A percentile compares a stretch with the other conserved stretches of the same genome.
Evolutionary conservation across 441 rosid species (phyloP).

Genomic region (Adansonia gregorii): DNA sequence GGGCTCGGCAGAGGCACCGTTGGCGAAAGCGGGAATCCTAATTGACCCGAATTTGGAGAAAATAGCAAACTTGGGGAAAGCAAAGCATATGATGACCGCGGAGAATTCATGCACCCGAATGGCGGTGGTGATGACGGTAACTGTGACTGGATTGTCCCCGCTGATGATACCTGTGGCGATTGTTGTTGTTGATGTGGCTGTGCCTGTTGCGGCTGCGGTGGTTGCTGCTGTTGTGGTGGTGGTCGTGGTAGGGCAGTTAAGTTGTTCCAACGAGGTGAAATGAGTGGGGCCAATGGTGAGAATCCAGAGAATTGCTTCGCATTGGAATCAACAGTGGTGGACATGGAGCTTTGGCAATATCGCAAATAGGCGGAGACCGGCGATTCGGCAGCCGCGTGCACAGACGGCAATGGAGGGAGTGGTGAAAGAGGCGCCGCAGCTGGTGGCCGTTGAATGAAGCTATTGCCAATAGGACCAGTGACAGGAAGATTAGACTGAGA

Average conservation of each 20-base stretch:
- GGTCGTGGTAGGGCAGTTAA: background rate
- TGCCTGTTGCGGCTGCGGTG: slow-evolving; percentile 33
- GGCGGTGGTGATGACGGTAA: slow-evolving; percentile 52
- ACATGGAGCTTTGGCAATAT: slow-evolving; percentile 54
- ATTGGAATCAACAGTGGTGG: slow-evolving; percentile 43
- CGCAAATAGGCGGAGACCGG: slow-evolving; percentile 93
- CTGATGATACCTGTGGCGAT: slow-evolving; percentile 28
- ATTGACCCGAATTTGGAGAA: slow-evolving; percentile 61
- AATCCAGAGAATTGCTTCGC: slow-evolving; percentile 59
- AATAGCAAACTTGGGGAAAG: slow-evolving; percentile 69
- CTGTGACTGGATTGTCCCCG: slow-evolving; percentile 33
- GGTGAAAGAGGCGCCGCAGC: slow-evolving; percentile 66
- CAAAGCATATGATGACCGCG: slow-evolving; percentile 63
- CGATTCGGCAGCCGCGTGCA: slow-evolving; percentile 85
- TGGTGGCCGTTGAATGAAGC: slow-evolving; percentile 45
- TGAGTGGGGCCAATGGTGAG: slow-evolving; percentile 54
- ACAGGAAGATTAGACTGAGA: slow-evolving; percentile 7
- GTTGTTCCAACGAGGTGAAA: slow-evolving; percentile 72
- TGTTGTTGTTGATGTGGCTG: slow-evolving; percentile 25
- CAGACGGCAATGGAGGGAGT: slow-evolving; percentile 79
- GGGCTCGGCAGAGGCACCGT: slow-evolving; percentile 76
- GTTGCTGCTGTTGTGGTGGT: slow-evolving; percentile 35
- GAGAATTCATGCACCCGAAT: slow-evolving; percentile 78
- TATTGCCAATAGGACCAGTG: background rate
- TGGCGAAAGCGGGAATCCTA: slow-evolving; percentile 71